Base-by-base conservation (phyloP, 75 land plant genomes). In the Pseudotsuga menziesii region DNA sequence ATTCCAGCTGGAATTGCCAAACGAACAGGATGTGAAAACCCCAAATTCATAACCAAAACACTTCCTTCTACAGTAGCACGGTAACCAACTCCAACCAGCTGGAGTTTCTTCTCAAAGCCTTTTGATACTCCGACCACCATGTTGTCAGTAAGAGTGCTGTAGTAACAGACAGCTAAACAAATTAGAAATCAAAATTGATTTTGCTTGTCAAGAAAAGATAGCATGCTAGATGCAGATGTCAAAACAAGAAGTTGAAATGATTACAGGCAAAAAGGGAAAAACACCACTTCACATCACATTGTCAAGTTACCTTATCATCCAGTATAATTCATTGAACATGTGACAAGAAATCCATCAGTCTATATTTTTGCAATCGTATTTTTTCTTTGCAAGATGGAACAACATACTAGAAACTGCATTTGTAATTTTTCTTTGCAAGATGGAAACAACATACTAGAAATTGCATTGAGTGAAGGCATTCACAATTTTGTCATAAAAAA, bases 111-210 rank as follows among this genome's bases (percentile, higher is more conserved):
- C 77, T 88, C 94, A 74, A 94, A 97, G 9, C 99, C 99, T 78
- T 92, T 86, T 1, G 96, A 93, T 23, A 97, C 99, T 48, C 99
- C 98, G 2, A 95, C 91, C 23, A 97, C 85, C 95, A 97, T 97
- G 91, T 97, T 97, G 84, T 93, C 88, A 0, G 95, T 94, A 15
- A 97, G 89, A 5, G 98, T 92, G 82, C 99, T 97, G 88, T 29
- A 22, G 17, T 5, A 64, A 71, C 58, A 61, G 48, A 2, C 35
- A 54, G 56, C 58, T 23, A 55, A 73, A 80, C n/a, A 44, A 41
- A 2, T 52, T 56, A 73, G 20, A 14, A 56, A 54, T 55, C 25
- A 59, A 55, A 35, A 32, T 16, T 67, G 44, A 13, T 20, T 19
- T 60, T 20, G 61, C 1, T 20, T 2, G 20, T 60, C 20, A 60